Evolutionary conservation across 2,329 filamentous ascomycete genomes (phyloP), one percentile per base, ranked within the genome.

Genomic region (Venturia nashicola): DNA sequence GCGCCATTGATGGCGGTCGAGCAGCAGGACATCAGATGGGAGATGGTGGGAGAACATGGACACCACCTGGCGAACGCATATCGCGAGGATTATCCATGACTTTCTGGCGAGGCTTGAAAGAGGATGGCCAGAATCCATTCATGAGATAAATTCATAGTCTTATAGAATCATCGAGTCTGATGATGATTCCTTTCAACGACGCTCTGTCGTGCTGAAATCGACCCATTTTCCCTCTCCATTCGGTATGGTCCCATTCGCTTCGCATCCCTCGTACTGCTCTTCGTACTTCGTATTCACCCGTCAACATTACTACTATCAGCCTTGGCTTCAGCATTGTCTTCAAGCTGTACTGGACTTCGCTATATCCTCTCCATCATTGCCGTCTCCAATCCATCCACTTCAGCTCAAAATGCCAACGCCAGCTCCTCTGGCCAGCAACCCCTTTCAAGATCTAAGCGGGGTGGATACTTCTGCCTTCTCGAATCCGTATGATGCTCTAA

Each of bases 401-500:
- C 16, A 36, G 32, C 20, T 32, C 51, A n/a, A 36, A 20, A 57
- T 57, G 51, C 39, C 51, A 32, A 57, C 51, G 51, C 61, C 61
- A 43, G 43, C 46, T n/a, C 61, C 59, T 43, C 18, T 63, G n/a
- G 48, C 62, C 12, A 61, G 36, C 54, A 65, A 65, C 27, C 59
- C 64, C 6, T 71, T 69, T 60, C 68, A 71, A 67, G 77, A 79
- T 66, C 70, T 79, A 9, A 76, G 73, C 59, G 74, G 74, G 20
- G 68, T 74, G 27, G 71, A 70, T 3, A 72, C 72, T 48, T 70
- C 65, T 59, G 70, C 67, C 44, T 79, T 77, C 54, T 82, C 84
- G 71, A 95, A 94, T 68, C 90, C 90, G 0, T 94, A 92, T 72
- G 81, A 89, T 68, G 84, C 86, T 20, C 76, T 95, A 65, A 88